phyloP scores from a whole-genome alignment of 164 flowering plant genomes.

The Berberis vulgaris region DNA sequence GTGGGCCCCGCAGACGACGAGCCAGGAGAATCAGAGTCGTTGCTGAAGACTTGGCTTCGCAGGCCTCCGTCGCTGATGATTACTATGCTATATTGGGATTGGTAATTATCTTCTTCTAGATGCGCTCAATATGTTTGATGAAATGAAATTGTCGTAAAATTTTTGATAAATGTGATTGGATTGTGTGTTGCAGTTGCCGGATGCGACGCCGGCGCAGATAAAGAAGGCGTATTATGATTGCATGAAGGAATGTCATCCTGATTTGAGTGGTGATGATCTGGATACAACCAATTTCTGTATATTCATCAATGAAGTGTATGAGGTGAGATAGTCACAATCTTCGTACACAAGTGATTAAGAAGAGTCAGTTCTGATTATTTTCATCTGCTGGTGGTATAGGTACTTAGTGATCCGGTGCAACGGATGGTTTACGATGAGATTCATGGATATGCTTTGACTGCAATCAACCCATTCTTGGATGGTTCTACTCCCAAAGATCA shows the following conservation, averaged over 20 bases:
- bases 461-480: conserved; percentile 80
- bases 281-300: conserved; percentile 88
- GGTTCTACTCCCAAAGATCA: conserved; percentile 69
- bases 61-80: conserved; percentile 47
- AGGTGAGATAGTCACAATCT: conserved; percentile 27
- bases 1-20: conserved; percentile 21
- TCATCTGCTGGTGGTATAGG: conserved; percentile 34
- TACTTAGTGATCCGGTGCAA: conserved; percentile 91
- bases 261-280: conserved; percentile 80
- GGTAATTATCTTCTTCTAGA: conserved; percentile 26
- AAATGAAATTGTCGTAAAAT: neutral
- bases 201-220: conserved; percentile 81
- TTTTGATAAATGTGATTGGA: neutral
- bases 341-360: no score
- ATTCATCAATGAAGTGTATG: conserved; percentile 88
- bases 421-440: conserved; percentile 93
- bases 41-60: conserved; percentile 25
- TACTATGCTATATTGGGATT: conserved; percentile 77
- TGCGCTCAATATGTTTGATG: neutral
- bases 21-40: conserved; percentile 33
- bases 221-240: conserved; percentile 90
- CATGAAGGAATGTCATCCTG: conserved; percentile 97
- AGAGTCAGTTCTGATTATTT: neutral
- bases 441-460: conserved; percentile 83
- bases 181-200: conserved; percentile 52